A percentile compares a stretch with the other conserved stretches of the same genome.
phyloP scores from a whole-genome alignment of 208 protist genomes.

The Sergeia podlipaevii region DNA sequence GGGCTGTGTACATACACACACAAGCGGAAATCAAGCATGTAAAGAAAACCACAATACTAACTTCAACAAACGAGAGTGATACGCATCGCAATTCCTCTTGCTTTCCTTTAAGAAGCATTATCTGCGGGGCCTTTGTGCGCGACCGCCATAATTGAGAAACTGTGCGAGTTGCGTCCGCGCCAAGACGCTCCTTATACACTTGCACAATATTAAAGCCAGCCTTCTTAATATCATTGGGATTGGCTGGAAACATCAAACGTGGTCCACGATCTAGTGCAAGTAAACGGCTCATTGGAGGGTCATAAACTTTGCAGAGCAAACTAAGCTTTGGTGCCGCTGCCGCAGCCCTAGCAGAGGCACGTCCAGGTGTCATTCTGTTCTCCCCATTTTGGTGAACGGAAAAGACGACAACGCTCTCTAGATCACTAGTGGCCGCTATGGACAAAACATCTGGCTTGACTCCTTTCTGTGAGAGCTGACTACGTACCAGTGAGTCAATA shows the following conservation, averaged over 20 bases:
- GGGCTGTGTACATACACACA: too few species aligned
- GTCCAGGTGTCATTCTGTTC: neutral
- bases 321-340: conserved; percentile 10
- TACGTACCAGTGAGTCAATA: conserved; percentile 14
- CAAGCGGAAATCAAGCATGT: conserved; percentile 4
- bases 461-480: conserved; percentile 14
- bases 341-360: neutral
- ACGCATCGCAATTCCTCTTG: conserved; percentile 1
- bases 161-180: conserved; percentile 15
- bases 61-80: conserved; percentile 1
- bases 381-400: neutral
- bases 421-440: conserved; percentile 24
- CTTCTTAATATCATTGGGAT: neutral
- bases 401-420: conserved; percentile 36
- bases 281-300: conserved; percentile 24
- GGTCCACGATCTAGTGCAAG: conserved; percentile 37
- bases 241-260: conserved; percentile 17
- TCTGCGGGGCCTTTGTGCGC: neutral
- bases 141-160: conserved; percentile 24
- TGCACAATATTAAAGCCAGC: conserved; percentile 2
- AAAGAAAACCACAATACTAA: conserved; percentile 11
- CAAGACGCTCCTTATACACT: conserved; percentile 12
- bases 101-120: neutral
- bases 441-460: conserved; percentile 18
- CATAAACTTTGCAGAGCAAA: conserved; percentile 19